Evolutionary conservation across 2,329 filamentous ascomycete genomes (phyloP).

Genomic region (Xylaria sp.): DNA sequence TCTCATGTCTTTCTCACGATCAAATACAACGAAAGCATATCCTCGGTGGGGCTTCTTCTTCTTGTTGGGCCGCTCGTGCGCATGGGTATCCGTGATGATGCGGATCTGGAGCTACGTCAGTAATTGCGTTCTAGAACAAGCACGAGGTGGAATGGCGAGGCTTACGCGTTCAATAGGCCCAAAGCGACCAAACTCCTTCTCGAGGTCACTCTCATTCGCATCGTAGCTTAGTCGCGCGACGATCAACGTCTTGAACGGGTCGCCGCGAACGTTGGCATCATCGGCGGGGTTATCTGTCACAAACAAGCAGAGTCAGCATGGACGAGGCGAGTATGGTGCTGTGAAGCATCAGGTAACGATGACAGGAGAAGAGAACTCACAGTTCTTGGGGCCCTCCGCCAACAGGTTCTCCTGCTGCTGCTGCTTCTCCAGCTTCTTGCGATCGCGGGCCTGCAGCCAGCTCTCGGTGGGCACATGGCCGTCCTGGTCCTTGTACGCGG

Average conservation of each 20-base stretch:
- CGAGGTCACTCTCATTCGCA: constrained; percentile 86
- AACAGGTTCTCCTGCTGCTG: constrained; percentile 71
- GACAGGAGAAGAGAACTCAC: constrained; percentile 55
- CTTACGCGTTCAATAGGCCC: constrained; percentile 91
- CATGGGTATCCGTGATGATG: constrained; percentile 81
- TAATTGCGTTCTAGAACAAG: not conserved
- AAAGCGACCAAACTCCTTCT: constrained; percentile 92
- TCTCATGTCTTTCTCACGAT: constrained; percentile 99
- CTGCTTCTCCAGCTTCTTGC: constrained; percentile 83
- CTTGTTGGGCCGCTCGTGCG: constrained; percentile 75
- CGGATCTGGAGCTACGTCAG: constrained; percentile 71
- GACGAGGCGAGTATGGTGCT: not conserved
- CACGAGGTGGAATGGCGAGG: not conserved
- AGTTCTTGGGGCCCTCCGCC: constrained; percentile 71
- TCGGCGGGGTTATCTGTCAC: constrained; percentile 78
- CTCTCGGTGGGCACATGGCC: constrained; percentile 86
- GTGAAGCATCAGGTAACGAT: not conserved
- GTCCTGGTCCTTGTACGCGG: constrained; percentile 81
- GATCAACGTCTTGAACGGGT: constrained; percentile 95
- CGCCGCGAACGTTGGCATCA: constrained; percentile 89
- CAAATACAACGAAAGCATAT: constrained; percentile 97
- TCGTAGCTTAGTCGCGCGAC: constrained; percentile 91
- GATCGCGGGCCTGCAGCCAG: constrained; percentile 88
- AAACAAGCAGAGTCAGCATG: constrained; percentile 19
- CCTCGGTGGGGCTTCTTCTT: constrained; percentile 85